Evolutionary conservation across 228 moss, liverwort and hornwort genomes (phyloP).

Genomic region (Sphagnum fallax): DNA sequence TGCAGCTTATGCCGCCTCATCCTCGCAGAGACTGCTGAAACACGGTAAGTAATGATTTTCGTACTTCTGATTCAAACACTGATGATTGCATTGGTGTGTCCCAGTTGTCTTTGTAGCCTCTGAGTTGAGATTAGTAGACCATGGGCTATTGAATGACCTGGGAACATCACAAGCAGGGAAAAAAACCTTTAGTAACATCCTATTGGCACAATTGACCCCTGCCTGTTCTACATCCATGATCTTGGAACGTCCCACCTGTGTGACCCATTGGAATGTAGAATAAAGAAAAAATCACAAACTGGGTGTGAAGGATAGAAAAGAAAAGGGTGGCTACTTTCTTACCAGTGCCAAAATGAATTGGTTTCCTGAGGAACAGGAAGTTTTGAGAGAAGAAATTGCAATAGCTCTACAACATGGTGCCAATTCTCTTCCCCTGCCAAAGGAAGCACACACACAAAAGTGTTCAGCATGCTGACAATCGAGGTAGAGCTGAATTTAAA

Average conservation of each 20-base stretch:
- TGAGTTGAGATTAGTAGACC: slow-evolving; percentile 32
- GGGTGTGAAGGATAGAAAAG: background rate
- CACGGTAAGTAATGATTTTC: slow-evolving; percentile 27
- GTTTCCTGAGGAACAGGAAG: slow-evolving; percentile 62
- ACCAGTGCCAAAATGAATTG: slow-evolving; percentile 77
- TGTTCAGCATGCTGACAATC: background rate
- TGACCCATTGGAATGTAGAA: background rate
- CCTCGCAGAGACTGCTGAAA: slow-evolving; percentile 58
- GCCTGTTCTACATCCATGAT: background rate
- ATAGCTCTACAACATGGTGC: slow-evolving; percentile 3
- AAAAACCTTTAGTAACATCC: background rate
- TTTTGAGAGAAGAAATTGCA: slow-evolving; percentile 47
- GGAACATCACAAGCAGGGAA: slow-evolving; percentile 7
- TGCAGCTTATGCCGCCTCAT: background rate
- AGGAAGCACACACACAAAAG: background rate
- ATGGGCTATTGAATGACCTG: slow-evolving; percentile 77
- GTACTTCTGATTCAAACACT: slow-evolving; percentile 39
- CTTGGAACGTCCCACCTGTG: background rate
- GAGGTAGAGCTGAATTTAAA: background rate
- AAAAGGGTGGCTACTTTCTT: slow-evolving; percentile 4
- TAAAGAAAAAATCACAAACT: background rate
- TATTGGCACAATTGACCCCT: background rate
- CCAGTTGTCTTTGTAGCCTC: slow-evolving; percentile 6
- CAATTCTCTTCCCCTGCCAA: background rate
- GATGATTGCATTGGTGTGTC: slow-evolving; percentile 20